A percentile compares a stretch with the other conserved stretches of the same genome.
Evolutionary conservation across 257 asterid species (phyloP).

Genomic region (Marsdenia floribunda): DNA sequence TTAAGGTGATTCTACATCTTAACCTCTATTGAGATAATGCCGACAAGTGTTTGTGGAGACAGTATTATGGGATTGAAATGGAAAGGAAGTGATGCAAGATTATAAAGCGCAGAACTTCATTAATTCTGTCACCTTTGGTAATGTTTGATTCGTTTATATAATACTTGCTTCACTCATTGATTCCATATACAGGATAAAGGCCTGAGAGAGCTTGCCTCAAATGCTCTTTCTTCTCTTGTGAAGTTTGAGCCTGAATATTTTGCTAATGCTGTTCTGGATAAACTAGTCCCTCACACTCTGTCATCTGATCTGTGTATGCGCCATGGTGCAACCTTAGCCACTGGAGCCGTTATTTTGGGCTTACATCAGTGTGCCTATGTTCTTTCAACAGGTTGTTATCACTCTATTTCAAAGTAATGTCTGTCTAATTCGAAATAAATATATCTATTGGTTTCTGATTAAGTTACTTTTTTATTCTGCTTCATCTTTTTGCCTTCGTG

Average conservation of each 20-base stretch:
- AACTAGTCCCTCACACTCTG: constrained; percentile 74
- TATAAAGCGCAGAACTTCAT: not conserved
- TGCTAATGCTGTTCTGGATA: constrained; percentile 53
- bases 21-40: not conserved
- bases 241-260: constrained; percentile 78
- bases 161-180: constrained; percentile 22
- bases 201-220: constrained; percentile 91
- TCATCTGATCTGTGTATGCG: constrained; percentile 96
- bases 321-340: constrained; percentile 91
- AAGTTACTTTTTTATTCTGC: not conserved
- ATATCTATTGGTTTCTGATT: not conserved
- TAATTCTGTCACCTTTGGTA: constrained; percentile 17
- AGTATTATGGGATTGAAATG: not conserved
- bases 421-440: constrained; percentile 5
- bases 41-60: not conserved
- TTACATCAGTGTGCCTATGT: constrained; percentile 47
- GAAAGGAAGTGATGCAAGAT: not conserved
- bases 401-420: constrained; percentile 12
- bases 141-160: constrained; percentile 16
- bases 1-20: not conserved
- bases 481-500: not conserved
- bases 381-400: constrained; percentile 63
- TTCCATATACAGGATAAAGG: constrained; percentile 69
- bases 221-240: constrained; percentile 79
- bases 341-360: constrained; percentile 83